phyloP scores from a whole-genome alignment of 805 yeast species.

The Saturnispora besseyi region DNA sequence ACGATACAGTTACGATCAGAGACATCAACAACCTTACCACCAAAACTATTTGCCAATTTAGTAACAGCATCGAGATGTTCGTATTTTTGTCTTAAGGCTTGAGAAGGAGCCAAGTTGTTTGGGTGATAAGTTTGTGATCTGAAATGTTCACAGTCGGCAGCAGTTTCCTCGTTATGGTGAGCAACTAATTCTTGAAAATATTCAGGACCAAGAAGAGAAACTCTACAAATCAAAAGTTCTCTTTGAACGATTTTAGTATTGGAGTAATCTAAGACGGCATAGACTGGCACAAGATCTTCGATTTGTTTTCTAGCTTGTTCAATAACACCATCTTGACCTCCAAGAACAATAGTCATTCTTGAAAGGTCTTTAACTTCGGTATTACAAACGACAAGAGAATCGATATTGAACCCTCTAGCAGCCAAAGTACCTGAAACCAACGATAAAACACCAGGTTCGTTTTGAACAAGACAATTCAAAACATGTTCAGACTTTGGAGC shows the following conservation, averaged over 20 bases:
- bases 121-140: conserved; percentile 63
- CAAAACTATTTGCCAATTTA: conserved; percentile 74
- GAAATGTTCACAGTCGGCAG: conserved; percentile 35
- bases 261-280: conserved; percentile 93
- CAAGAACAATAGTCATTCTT: conserved; percentile 91
- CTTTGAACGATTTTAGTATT: conserved; percentile 83
- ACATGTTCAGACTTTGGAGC: conserved; percentile 77
- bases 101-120: conserved; percentile 78
- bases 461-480: conserved; percentile 92
- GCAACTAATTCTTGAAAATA: conserved; percentile 91
- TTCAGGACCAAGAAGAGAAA: conserved; percentile 94
- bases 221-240: conserved; percentile 85
- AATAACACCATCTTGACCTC: conserved; percentile 91
- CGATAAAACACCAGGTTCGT: conserved; percentile 96
- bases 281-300: conserved; percentile 96
- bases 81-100: conserved; percentile 90
- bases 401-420: conserved; percentile 97
- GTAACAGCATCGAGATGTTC: conserved; percentile 79
- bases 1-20: conserved; percentile 90
- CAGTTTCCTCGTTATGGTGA: conserved; percentile 55
- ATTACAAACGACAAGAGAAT: conserved; percentile 91
- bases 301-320: conserved; percentile 98
- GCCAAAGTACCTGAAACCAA: conserved; percentile 92
- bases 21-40: conserved; percentile 88
- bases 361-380: conserved; percentile 94